phyloP scores from a whole-genome alignment of 1,284 basidiomycete species.

The Ganoderma boninense region DNA sequence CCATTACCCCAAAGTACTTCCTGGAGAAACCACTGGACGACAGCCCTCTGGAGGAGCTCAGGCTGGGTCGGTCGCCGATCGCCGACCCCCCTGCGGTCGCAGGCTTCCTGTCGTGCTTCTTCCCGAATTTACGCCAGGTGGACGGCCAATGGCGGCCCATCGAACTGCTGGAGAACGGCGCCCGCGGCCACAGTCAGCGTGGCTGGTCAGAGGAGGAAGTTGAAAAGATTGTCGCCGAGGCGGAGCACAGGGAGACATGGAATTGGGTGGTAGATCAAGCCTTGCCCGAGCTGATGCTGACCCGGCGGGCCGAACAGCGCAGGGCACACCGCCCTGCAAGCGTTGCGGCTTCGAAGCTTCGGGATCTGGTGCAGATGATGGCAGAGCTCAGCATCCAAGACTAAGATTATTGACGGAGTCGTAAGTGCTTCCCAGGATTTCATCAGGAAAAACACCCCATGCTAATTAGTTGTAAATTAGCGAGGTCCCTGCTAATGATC shows the following conservation, averaged over 20 bases:
- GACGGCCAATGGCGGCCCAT: not conserved
- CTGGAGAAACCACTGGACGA: not conserved
- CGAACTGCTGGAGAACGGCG: not conserved
- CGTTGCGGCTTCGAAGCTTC: too few species aligned
- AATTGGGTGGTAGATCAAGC: not conserved
- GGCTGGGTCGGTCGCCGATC: constrained; percentile 10
- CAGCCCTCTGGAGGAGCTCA: not conserved
- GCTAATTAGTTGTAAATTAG: too few species aligned
- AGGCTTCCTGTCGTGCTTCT: constrained; percentile 15
- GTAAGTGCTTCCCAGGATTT: too few species aligned
- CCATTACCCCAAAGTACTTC: not conserved
- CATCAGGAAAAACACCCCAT: too few species aligned
- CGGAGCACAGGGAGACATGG: not conserved
- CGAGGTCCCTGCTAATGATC: too few species aligned
- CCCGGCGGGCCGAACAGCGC: too few species aligned
- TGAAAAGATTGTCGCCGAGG: constrained; percentile 6
- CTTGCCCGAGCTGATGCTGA: not conserved
- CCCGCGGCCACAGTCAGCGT: too few species aligned
- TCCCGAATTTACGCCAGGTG: not conserved
- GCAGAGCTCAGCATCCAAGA: too few species aligned
- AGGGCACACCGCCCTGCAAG: too few species aligned
- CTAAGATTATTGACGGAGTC: too few species aligned
- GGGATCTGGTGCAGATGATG: too few species aligned
- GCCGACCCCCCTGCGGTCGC: not conserved
- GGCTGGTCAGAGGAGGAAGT: constrained; percentile 3